Base-by-base conservation (phyloP, 257 asterid species). In the Penstemon barbatus region DNA sequence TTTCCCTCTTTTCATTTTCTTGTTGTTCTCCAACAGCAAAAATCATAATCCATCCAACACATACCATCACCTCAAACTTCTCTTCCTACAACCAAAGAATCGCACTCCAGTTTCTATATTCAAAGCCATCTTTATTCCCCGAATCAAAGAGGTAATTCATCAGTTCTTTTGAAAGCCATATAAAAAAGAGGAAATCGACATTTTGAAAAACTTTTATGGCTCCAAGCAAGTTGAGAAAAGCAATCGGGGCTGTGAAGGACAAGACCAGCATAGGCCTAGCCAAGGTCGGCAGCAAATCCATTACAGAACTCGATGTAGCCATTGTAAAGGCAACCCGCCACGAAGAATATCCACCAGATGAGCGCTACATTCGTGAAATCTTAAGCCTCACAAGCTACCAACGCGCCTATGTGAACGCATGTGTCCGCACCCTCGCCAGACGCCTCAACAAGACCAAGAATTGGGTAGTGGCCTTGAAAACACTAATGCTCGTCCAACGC, bases 271-370 rank as follows among this genome's bases (percentile, higher is more conserved):
- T 94, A 49, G 71, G 99, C 66, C 81, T 94, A 1, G 99, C 99
- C 39, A 94, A 91, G 75, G 96, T 91, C 0, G 90, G 93, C 3
- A 76, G 84, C 78, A 86, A 90, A 38, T 84, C 91, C 53, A 68
- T 94, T 19, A 78, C 98, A 3, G 99, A 91, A 64, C 91, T 94
- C 11, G 99, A 91, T 3, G 89, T 94, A 0, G 97, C 99, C 78
- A 89, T 94, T 54, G 99, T 94, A 2, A 94, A 94, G 78, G 93
- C 95, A 71, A 91, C 99, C 0, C 86, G 97, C 72, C 99, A 94
- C 66, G 98, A 94, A n/a, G 99, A 94, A 62, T 78, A 80, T 78
- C 99, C 98, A 0, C 91, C 97, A 0, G 97, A 91, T 55, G 98
- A 91, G 75, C 86, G 89, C 66, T 80, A 94, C 60, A 68, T 94